Percentiles rank a stretch among this genome's conserved stretches.
Conservation (phyloP, 108 stramenopile species). For the Cyclotella sp. region DNA sequence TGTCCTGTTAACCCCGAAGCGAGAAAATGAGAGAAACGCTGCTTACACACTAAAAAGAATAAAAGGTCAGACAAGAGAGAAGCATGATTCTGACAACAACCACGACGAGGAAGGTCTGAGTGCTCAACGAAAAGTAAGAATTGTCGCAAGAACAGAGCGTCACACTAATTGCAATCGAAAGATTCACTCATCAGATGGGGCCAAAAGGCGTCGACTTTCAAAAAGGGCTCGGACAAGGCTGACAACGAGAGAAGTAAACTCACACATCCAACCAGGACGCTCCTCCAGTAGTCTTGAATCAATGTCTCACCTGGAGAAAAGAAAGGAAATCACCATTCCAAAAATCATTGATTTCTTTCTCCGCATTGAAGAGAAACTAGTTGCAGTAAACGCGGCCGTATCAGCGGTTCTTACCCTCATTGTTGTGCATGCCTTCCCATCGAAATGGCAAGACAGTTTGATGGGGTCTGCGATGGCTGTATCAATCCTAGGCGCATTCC, state of each 20-base stretch:
- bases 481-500: constrained; percentile 27
- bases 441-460: constrained; percentile 17
- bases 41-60: no score
- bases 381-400: constrained; percentile 14
- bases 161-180: background rate
- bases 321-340: constrained; percentile 27
- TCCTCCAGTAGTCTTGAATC: constrained; percentile 5
- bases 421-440: constrained; percentile 19
- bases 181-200: constrained; percentile 12
- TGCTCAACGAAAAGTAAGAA: background rate
- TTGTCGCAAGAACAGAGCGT: background rate
- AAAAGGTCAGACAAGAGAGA: constrained; percentile 8
- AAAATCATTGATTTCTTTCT: constrained; percentile 41
- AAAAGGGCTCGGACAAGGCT: constrained; percentile 37
- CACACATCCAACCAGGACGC: constrained; percentile 30
- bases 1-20: background rate
- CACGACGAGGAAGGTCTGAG: background rate
- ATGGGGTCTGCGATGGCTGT: constrained; percentile 7
- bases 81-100: background rate
- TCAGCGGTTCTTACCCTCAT: constrained; percentile 21
- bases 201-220: constrained; percentile 34
- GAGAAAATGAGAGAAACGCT: no score
- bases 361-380: constrained; percentile 32
- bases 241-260: constrained; percentile 42
- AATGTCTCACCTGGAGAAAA: constrained; percentile 29